Evolutionary conservation across 2,329 filamentous ascomycete species (phyloP), one percentile per base, ranked within the genome.

Genomic region (Plectosphaerella cucumerina): DNA sequence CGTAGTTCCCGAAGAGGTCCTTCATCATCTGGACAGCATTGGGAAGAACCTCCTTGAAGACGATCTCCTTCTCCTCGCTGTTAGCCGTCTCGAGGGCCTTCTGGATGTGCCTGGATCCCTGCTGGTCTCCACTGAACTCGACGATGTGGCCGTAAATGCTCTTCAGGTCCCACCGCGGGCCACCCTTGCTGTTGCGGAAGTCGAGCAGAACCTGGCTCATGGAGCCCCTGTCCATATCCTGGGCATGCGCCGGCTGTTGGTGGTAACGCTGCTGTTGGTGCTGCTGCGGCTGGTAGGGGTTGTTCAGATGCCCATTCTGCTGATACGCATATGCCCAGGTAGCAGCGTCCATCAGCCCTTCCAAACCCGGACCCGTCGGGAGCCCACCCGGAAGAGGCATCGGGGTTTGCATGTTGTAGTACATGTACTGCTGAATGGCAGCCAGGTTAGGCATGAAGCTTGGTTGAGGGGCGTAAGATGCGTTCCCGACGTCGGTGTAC

Each of bases 1-100:
- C 94, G 64, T 97, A 99, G 68, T 99, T 99, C 49, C 94, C 94
- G 64, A 97, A 99, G 0, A 97, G 87, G 66, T 97, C 94, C 44
- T 87, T 93, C 90, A 96, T 97, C 45, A 99, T 74, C 62, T 93
- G 90, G 26, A 96, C 70, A 2, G 87, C 84, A 58, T 99, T 94
- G 1, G 85, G 82, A 59, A 89, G 81, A 44, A 99, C 90, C 67
- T 97, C 94, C 1, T 80, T 77, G 73, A 97, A 97, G 1, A 97
- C 82, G 50, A 86, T 85, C 31, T 96, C 90, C 70, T 97, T 97
- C 64, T 97, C 93, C 54, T 97, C 94, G 61, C 91, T 96, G 65
- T 96, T 97, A 50, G 94, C 94, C 2, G 84, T 87, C 67, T 94
- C 89, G 3, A 99, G 80, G 69, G 96, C 97, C 59, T 87, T 83